Evolutionary conservation across 768 basidiomycete genomes (phyloP), one percentile per base, ranked within the genome.

Genomic region (Plicaturopsis crispa): DNA sequence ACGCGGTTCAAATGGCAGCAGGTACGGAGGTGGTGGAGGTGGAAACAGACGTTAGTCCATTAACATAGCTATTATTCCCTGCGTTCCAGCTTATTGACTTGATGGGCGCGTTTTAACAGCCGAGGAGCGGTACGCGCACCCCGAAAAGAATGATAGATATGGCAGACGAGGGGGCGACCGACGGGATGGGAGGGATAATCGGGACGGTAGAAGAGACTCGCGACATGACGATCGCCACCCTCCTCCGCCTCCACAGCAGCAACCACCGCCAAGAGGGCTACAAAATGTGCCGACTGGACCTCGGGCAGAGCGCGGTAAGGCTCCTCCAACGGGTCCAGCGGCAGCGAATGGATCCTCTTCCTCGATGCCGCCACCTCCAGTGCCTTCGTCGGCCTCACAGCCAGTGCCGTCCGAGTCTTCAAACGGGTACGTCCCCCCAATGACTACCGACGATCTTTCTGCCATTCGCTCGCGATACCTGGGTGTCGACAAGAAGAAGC

Each of bases 381-480:
- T 52, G 43, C 53, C 0, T 43, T 49, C 46, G 28, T 16, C 50
- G 11, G 16, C 42, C 35, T 32, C 50, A 43, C 31, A 51, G 44
- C 30, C 41, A 36, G 31, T 46, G 18, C 36, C 52, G 17, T 54
- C 63, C 7, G 64, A 65, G 13, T 54, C 66, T 2, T 64, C 66
- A 4, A 55, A 63, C 6, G 45, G 62, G 4, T 72, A 65, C 40
- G 64, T 65, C 10, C 71, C 86, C 1, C 76, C 80, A 4, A 85
- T 90, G 80, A 78, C 85, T 1, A 82, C 84, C 35, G 73, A 67
- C 34, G 93, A 94, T 53, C 70, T 94, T 5, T 68, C 69, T 0
- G 86, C 84, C 0, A 83, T 98, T 48, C 83, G 90, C 6, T 88
- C 92, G 17, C 79, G 94, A 24, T 98, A 99, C 58, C 80, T 99